Evolutionary conservation across 2,329 filamentous ascomycete genomes (phyloP), one percentile per base, ranked within the genome.

Genomic region (Xylaria arbuscula): DNA sequence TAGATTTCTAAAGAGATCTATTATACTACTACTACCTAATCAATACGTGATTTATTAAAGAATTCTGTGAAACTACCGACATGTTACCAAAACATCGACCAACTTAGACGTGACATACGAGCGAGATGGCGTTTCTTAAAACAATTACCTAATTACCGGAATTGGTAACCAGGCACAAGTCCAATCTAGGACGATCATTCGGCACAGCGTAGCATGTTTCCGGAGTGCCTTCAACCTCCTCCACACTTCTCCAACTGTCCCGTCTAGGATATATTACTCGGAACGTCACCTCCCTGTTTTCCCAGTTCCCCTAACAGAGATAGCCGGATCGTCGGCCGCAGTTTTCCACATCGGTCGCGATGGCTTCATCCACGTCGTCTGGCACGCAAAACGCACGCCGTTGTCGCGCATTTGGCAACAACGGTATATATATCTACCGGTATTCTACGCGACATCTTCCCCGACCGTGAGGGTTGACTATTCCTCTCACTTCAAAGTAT

Each of bases 261-360:
- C 45, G 71, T 70, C 68, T 64, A 53, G 61, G 45, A 71, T 74
- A 73, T 61, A 72, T 70, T 73, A 53, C 68, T 70, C 74, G 74
- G 74, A 76, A 66, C 70, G 34, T 75, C 56, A 54, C 62, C 57
- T 73, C 69, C 74, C 70, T 74, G 57, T 55, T 71, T 53, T 38
- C 13, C 28, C 42, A 15, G 11, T n/a, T n/a, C 13, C 13, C 13
- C n/a, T 54, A 32, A 51, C 17, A 38, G 24, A 24, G 13, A 24
- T 36, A 42, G 45, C 32, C 67, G 67, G 67, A 55, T 54, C 54
- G 24, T 59, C 63, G 63, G 58, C 48, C 42, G 19, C 24, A 19
- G 34, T 19, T 38, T 62, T 59, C 47, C 42, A 66, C 19, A 38
- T 40, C 34, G 28, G 51, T 57, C 61, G 51, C 19, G 64, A 70